phyloP scores from a whole-genome alignment of 2,329 filamentous ascomycete genomes.

The Fusarium annulatum region DNA sequence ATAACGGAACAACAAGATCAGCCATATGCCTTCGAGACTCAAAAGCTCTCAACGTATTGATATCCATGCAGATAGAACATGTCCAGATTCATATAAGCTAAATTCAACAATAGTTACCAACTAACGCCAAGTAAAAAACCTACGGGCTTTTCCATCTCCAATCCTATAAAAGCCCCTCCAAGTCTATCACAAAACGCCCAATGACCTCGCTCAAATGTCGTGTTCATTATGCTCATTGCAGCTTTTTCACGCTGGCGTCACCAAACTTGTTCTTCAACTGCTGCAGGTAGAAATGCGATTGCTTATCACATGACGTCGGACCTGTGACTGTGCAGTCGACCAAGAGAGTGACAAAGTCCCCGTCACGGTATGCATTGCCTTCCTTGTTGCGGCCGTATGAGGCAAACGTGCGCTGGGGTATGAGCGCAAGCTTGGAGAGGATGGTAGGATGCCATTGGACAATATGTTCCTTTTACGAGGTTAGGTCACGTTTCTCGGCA shows the following conservation, averaged over 20 bases:
- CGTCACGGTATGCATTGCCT: conserved; percentile 79
- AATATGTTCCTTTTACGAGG: conserved; percentile 78
- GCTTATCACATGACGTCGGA: conserved; percentile 74
- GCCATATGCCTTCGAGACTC: neutral
- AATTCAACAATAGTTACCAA: conserved; percentile 18
- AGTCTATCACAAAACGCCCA: conserved; percentile 33
- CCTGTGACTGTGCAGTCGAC: conserved; percentile 72
- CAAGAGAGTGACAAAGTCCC: conserved; percentile 86
- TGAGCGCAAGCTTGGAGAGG: conserved; percentile 85
- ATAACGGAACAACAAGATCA: neutral
- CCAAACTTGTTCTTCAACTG: conserved; percentile 59
- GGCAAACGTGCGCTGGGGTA: conserved; percentile 89
- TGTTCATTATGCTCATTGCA: conserved; percentile 24
- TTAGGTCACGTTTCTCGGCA: neutral
- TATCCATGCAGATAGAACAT: neutral
- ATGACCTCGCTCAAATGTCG: conserved; percentile 25
- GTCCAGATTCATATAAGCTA: conserved; percentile 12
- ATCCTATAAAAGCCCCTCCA: conserved; percentile 7
- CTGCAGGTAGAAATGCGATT: conserved; percentile 67
- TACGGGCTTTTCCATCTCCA: conserved; percentile 17
- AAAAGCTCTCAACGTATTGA: neutral
- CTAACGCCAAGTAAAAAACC: conserved; percentile 27
- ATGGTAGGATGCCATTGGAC: conserved; percentile 98
- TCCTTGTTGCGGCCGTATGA: conserved; percentile 71
- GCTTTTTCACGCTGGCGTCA: neutral